Evolutionary conservation across 2,329 filamentous ascomycete genomes (phyloP).

Genomic region (Scytalidium sp.): DNA sequence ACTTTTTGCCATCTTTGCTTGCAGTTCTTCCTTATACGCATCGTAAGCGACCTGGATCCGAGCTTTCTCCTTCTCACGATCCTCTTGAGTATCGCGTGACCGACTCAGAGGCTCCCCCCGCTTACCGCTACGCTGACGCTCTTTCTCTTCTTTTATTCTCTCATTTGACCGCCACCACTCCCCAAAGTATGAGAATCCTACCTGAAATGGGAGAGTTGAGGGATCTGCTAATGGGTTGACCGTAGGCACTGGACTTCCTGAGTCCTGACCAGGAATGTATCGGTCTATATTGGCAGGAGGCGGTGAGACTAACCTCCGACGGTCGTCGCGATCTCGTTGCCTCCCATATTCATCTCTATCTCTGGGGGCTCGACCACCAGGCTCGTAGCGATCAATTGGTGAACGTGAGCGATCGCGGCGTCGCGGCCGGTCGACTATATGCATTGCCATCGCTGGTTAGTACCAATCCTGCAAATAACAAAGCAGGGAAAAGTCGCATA

Average conservation of each 20-base stretch:
- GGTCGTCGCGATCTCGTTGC: constrained; percentile 54
- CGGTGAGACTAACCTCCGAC: constrained; percentile 59
- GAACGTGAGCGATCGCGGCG: constrained; percentile 67
- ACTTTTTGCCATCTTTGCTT: constrained; percentile 76
- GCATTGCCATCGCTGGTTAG: not conserved
- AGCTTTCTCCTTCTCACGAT: constrained; percentile 74
- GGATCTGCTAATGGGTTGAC: constrained; percentile 71
- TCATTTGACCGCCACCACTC: constrained; percentile 86
- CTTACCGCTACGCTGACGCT: constrained; percentile 66
- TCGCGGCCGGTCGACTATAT: constrained; percentile 48
- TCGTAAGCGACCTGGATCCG: constrained; percentile 72
- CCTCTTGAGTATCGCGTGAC: constrained; percentile 65
- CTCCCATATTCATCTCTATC: constrained; percentile 69
- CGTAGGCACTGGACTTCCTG: constrained; percentile 43
- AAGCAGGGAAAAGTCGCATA: not conserved
- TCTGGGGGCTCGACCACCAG: constrained; percentile 54
- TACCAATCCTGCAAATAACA: too few species aligned
- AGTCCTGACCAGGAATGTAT: constrained; percentile 75
- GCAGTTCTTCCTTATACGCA: constrained; percentile 64
- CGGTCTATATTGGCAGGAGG: constrained; percentile 72
- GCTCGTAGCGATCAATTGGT: constrained; percentile 77
- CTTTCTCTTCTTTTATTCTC: constrained; percentile 78
- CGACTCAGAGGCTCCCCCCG: constrained; percentile 63
- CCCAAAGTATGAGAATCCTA: constrained; percentile 81
- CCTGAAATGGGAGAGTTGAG: constrained; percentile 70